Evolutionary conservation across 2,329 filamentous ascomycete species (phyloP).

Genomic region (Pyrenochaeta sp.): DNA sequence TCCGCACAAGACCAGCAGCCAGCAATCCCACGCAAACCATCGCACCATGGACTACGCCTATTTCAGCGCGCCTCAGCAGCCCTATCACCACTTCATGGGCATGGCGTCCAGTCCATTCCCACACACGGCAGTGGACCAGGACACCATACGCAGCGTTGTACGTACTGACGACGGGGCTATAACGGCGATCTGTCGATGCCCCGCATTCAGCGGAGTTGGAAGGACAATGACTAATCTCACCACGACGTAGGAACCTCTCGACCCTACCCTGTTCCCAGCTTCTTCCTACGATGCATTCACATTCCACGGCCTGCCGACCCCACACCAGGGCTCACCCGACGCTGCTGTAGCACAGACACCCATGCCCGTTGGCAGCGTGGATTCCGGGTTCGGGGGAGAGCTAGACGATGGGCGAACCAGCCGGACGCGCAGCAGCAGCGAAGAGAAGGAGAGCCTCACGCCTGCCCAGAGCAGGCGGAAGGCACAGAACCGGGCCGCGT

Average conservation of each 20-base stretch:
- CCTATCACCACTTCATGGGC: conserved; percentile 59
- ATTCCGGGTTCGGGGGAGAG: conserved; percentile 54
- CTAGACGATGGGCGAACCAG: conserved; percentile 44
- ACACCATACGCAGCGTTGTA: conserved; percentile 46
- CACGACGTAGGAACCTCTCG: conserved; percentile 53
- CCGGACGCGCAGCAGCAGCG: conserved; percentile 54
- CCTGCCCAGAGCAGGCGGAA: conserved; percentile 66
- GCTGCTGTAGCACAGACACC: conserved; percentile 35
- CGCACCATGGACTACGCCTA: conserved; percentile 65
- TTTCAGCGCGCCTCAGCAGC: conserved; percentile 56
- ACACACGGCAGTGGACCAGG: conserved; percentile 47
- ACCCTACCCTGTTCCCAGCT: conserved; percentile 44
- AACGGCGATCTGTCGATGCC: conserved; percentile 2
- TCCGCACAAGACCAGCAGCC: not conserved
- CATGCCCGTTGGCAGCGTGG: conserved; percentile 51
- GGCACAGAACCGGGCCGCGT: conserved; percentile 77
- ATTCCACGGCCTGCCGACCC: conserved; percentile 38
- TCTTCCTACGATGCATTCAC: conserved; percentile 41
- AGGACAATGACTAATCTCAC: conserved; percentile 30
- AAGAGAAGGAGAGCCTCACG: conserved; percentile 58
- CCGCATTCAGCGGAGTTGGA: conserved; percentile 14
- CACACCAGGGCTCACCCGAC: conserved; percentile 45
- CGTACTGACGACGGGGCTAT: conserved; percentile 13
- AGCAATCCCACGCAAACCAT: not conserved
- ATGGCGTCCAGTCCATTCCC: conserved; percentile 51